Base-by-base conservation (phyloP, 1,284 basidiomycete species). In the Ceratobasidium sp. region DNA sequence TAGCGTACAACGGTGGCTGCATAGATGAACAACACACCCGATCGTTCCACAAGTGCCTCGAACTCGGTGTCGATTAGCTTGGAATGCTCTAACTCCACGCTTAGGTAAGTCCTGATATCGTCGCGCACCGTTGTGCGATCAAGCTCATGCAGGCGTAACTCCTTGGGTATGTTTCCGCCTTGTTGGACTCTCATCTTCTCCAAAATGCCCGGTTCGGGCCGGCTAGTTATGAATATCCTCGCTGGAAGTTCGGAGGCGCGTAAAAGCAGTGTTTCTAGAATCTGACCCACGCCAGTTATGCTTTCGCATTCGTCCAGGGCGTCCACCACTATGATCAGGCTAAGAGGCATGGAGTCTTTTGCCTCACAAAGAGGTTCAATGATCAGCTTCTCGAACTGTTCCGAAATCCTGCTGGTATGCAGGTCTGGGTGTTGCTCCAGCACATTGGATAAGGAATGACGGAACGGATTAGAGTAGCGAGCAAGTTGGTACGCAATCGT, bases 401-500 rank as follows among this genome's bases (percentile, higher is more conserved):
- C 31, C 22, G 53, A 56, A 11, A 15, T 6, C 19, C 5, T 14
- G 9, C 8, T 2, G 6, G 24, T 56, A 24, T n/a, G 24, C 14
- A 24, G 17, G 29, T 44, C 36, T 19, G 57, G 57, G 33, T 31
- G 2, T 17, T 33, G 29, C 2, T 60, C 29, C 2, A 60, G 57
- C 14, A n/a, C 57, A 17, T 17, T 41, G 17, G 31, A 60, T 2
- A 60, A n/a, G 8, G 64, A 48, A 54, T 14, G 15, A 5, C 64
- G 29, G 33, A 67, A 54, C 4, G 48, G 50, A 9, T 14, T 3
- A 5, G 64, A 67, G 63, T 53, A 67, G 9, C 27, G 31, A 4
- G 72, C 71, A 4, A 76, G 57, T 57, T 76, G 75, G n/a, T 64
- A 71, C 1, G 75, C 75, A 33, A 76, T 65, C 6, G 72, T 47